Evolutionary conservation across 2,329 filamentous ascomycete genomes (phyloP).

Genomic region (Pestalotiopsis sp.): DNA sequence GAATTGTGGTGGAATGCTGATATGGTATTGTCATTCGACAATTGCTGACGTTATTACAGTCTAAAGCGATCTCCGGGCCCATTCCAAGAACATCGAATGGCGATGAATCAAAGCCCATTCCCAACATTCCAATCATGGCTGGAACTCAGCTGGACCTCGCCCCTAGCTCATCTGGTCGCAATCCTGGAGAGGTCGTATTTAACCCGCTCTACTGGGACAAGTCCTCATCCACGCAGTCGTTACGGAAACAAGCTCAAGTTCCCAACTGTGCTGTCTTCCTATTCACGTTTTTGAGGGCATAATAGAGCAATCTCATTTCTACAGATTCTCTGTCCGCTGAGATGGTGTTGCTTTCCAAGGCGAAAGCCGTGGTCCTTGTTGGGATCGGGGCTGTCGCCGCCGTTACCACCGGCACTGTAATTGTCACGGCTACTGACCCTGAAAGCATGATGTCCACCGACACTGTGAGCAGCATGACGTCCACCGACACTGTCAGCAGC

Average conservation of each 20-base stretch:
- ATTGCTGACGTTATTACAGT: neutral
- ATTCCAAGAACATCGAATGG: slow-evolving; percentile 23
- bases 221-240: neutral
- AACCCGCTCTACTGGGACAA: neutral
- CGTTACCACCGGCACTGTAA: neutral
- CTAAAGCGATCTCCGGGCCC: slow-evolving; percentile 16
- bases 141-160: neutral
- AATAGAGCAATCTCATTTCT: slow-evolving; percentile 8
- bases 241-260: neutral
- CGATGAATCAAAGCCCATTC: slow-evolving; percentile 19
- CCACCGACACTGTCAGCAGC: neutral
- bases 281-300: neutral
- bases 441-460: neutral
- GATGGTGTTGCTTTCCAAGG: slow-evolving; percentile 23
- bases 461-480: neutral
- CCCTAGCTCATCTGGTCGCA: neutral
- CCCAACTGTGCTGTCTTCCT: neutral
- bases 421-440: slow-evolving; percentile 19
- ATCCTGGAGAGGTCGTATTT: neutral
- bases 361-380: slow-evolving; percentile 23
- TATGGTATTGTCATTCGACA: neutral
- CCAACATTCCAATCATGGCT: neutral
- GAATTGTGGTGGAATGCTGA: neutral
- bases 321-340: slow-evolving; percentile 13
- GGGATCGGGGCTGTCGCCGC: slow-evolving; percentile 21